Evolutionary conservation across 495 filamentous ascomycete genomes (phyloP).

Genomic region (Aspergillus funiculosus): DNA sequence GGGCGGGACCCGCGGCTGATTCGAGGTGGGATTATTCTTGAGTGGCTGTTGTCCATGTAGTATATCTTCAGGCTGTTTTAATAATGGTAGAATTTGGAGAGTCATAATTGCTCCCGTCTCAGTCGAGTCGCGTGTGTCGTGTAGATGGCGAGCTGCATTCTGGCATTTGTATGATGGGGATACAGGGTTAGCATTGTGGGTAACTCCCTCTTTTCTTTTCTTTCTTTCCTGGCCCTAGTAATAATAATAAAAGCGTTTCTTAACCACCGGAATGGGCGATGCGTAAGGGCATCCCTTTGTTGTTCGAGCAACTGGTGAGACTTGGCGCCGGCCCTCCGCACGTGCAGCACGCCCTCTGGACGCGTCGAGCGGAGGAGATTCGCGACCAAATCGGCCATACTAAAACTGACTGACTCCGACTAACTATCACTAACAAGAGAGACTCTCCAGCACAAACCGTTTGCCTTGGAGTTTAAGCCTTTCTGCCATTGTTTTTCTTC

Average conservation of each 20-base stretch:
- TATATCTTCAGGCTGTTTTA: background rate
- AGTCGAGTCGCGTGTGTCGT: no score
- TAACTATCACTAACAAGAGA: no score
- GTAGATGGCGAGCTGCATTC: no score
- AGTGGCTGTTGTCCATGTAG: background rate
- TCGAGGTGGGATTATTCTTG: background rate
- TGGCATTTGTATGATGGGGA: background rate
- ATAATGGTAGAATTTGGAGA: background rate
- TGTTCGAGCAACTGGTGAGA: background rate
- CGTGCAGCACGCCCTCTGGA: slow-evolving; percentile 11
- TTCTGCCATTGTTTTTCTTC: background rate
- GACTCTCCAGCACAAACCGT: no score
- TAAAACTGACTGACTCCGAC: no score
- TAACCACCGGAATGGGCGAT: slow-evolving; percentile 7
- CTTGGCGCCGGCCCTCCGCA: slow-evolving; percentile 16
- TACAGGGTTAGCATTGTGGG: no score
- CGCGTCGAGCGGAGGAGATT: slow-evolving; percentile 12
- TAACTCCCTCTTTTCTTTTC: background rate
- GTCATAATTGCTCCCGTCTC: no score
- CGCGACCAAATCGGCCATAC: slow-evolving; percentile 12
- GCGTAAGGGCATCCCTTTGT: background rate
- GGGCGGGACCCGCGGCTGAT: slow-evolving; percentile 26
- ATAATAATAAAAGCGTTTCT: no score
- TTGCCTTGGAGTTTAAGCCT: background rate
- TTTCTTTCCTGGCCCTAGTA: background rate